Conservation (phyloP, 441 rosid genomes). For the Manihot esculenta region DNA sequence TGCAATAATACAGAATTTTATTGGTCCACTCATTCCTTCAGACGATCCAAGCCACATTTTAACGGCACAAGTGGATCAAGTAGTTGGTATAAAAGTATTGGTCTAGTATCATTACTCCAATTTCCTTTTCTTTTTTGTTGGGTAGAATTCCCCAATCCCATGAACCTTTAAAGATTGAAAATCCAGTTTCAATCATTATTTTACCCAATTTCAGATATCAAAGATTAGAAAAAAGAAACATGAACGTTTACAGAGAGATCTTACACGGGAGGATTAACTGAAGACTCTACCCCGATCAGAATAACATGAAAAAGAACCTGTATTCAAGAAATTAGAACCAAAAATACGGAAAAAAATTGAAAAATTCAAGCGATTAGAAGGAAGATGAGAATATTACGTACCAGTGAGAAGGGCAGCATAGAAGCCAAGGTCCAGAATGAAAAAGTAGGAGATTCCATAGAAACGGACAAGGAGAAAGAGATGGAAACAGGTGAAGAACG, state of each 20-base stretch:
- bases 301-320: conserved; percentile 5
- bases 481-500: not conserved
- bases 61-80: not conserved
- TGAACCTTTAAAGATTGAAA: not conserved
- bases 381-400: not conserved
- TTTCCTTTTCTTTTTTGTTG: too few species aligned
- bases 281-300: conserved; percentile 2
- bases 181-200: not conserved
- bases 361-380: not conserved
- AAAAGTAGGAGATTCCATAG: not conserved
- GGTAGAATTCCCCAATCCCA: not conserved
- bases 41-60: too few species aligned
- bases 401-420: not conserved
- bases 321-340: not conserved
- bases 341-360: not conserved
- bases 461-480: not conserved
- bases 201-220: not conserved
- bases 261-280: conserved; percentile 2
- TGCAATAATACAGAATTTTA: too few species aligned
- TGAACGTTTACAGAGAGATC: not conserved
- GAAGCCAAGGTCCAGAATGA: not conserved
- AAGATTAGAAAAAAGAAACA: not conserved
- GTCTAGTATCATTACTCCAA: not conserved
- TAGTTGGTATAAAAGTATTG: not conserved
- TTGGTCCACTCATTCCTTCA: not conserved